Percentiles rank a stretch among this genome's conserved stretches.
phyloP scores from a whole-genome alignment of 208 protist genomes.

The Wallacemonas rigidus region DNA sequence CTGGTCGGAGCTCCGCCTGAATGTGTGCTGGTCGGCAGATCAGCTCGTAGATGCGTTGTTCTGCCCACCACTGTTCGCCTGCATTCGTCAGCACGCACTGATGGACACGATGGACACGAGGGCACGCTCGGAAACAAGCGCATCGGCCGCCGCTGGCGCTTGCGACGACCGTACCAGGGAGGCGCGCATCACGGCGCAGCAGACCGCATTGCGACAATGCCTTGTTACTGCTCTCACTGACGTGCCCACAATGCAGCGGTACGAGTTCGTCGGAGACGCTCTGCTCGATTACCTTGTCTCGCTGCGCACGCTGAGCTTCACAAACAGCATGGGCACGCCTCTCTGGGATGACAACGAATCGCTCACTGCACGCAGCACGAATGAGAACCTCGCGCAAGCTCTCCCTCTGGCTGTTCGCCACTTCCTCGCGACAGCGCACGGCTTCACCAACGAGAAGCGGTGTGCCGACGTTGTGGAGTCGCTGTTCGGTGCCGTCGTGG shows the following conservation, averaged over 20 bases:
- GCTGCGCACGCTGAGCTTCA: constrained; percentile 19
- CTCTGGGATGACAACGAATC: constrained; percentile 18
- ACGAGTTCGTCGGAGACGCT: constrained; percentile 56
- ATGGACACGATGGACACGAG: not conserved
- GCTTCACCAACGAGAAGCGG: constrained; percentile 40
- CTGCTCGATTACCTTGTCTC: constrained; percentile 51
- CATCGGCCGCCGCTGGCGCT: not conserved
- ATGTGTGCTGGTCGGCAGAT: not conserved
- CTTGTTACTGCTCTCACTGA: constrained; percentile 33
- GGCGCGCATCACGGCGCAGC: constrained; percentile 3
- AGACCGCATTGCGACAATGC: constrained; percentile 25
- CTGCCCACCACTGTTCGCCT: constrained; percentile 11
- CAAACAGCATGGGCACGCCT: constrained; percentile 1
- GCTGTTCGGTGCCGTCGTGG: constrained; percentile 49
- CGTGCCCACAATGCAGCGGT: constrained; percentile 27
- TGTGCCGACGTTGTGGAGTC: constrained; percentile 53
- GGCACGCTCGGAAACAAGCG: not conserved
- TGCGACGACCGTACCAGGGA: not conserved
- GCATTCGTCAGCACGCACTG: not conserved
- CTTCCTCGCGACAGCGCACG: constrained; percentile 25
- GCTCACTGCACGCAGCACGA: constrained; percentile 25
- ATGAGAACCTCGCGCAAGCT: constrained; percentile 18
- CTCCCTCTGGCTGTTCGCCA: constrained; percentile 30
- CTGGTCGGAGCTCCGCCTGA: constrained; percentile 16
- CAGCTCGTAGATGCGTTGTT: constrained; percentile 25